Conservation (phyloP, 1,284 basidiomycete species). For the Garcileccinum viscosum region DNA sequence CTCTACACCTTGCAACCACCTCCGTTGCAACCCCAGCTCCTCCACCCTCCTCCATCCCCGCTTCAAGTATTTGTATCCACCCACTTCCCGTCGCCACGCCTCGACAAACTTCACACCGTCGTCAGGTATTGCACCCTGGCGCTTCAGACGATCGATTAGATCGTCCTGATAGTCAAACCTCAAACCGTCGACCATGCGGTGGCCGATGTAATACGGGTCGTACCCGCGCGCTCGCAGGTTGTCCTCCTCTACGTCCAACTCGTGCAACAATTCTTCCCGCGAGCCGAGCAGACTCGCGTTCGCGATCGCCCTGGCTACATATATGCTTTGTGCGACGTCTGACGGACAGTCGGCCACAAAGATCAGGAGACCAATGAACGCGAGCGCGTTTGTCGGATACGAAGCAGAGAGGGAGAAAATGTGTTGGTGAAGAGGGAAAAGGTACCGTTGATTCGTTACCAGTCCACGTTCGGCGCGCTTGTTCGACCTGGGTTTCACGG, state of each 20-base stretch:
- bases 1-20: constrained; percentile 46
- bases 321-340: constrained; percentile 56
- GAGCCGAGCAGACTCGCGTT: constrained; percentile 48
- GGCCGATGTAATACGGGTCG: constrained; percentile 58
- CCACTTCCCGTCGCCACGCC: constrained; percentile 50
- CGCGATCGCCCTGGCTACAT: constrained; percentile 51
- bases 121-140: constrained; percentile 46
- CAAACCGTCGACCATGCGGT: constrained; percentile 48
- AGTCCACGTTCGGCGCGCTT: constrained; percentile 36
- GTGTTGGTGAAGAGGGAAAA: constrained; percentile 61
- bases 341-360: constrained; percentile 56
- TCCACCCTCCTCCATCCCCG: constrained; percentile 55
- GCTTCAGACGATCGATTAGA: constrained; percentile 52
- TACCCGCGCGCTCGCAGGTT: constrained; percentile 44
- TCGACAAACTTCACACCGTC: constrained; percentile 55
- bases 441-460: constrained; percentile 56
- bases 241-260: constrained; percentile 50
- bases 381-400: constrained; percentile 55
- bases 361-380: constrained; percentile 58
- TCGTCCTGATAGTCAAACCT: constrained; percentile 56
- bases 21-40: constrained; percentile 40
- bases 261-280: constrained; percentile 46
- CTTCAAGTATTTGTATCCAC: constrained; percentile 43
- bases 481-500: constrained; percentile 31
- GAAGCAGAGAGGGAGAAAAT: constrained; percentile 55